Evolutionary conservation across 2,329 filamentous ascomycete genomes (phyloP), one percentile per base, ranked within the genome.

Genomic region (Aspergillus fumigatiaffinis): DNA sequence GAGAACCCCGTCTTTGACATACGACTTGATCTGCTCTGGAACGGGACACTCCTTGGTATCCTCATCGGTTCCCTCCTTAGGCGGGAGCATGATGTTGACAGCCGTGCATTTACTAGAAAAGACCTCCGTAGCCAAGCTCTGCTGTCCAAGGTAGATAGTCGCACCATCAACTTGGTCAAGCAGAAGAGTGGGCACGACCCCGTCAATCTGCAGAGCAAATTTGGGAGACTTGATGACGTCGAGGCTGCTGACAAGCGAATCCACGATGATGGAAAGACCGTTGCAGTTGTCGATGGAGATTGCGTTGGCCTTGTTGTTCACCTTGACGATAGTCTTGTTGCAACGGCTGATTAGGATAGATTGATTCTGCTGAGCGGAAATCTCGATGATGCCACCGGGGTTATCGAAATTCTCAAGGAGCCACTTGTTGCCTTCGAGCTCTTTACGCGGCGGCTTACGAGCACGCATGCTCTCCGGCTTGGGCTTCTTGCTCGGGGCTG

Each of bases 191-290:
- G 94, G 94, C 14, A 96, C 84, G 3, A 84, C 84, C 53, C 92
- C 92, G 55, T 95, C 79, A 53, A 99, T 90, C 76, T 97, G 92
- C n/a, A 97, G 80, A 14, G 92, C 92, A 72, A 99, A 96, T 74
- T 94, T 96, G 66, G 89, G 85, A 50, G 89, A 93, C 78, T 97
- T 97, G 80, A 99, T 94, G 25, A 96, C 90, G 70, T 99, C 94
- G 56, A 99, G 86, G 32, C 90, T 91, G 51, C 90, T 95, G 50
- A 97, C 90, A 10, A 97, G 86, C 1, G 87, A 90, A 67, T 97
- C 93, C 54, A 97, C 84, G 52, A 97, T 86, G 53, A 99, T 84
- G 28, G 91, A 95, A 20, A 95, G 81, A 51, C 91, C 88, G 50
- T 82, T 85, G 55, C 88, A 93, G 78, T 97, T 97, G 77, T 97